phyloP scores from a whole-genome alignment of 148 eudicot species.

The Dianthus caryophyllus region DNA sequence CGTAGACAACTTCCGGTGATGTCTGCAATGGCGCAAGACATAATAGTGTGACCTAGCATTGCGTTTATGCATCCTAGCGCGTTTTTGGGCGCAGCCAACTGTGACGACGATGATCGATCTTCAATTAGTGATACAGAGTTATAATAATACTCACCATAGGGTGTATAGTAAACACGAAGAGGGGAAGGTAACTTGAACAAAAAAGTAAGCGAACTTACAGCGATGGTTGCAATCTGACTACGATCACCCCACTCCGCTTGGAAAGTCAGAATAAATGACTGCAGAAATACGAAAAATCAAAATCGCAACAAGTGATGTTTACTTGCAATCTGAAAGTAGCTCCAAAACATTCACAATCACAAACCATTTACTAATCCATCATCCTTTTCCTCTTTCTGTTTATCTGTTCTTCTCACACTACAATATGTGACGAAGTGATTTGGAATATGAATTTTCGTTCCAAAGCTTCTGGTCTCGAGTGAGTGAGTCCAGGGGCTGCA shows the following conservation, averaged over 20 bases:
- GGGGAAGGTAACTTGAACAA: no score
- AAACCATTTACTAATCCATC: neutral
- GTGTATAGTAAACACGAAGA: neutral
- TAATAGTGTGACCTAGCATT: conserved; percentile 67
- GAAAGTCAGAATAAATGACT: conserved; percentile 95
- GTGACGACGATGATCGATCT: conserved; percentile 14
- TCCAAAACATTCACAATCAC: neutral
- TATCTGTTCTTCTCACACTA: neutral
- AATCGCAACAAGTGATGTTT: neutral
- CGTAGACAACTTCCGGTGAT: no score
- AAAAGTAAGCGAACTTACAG: conserved; percentile 50
- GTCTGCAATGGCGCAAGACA: no score
- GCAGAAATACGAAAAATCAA: conserved; percentile 30
- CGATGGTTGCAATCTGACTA: conserved; percentile 98
- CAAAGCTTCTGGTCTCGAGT: no score
- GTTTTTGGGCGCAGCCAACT: conserved; percentile 91
- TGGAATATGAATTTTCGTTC: no score
- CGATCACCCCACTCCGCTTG: conserved; percentile 99
- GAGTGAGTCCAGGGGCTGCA: no score
- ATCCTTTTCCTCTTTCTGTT: neutral
- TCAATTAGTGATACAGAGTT: neutral
- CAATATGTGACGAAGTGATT: neutral
- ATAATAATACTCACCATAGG: neutral
- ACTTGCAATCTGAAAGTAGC: neutral
- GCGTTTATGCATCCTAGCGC: conserved; percentile 88